A percentile compares a stretch with the other conserved stretches of the same genome.
Conservation (phyloP, 2,329 filamentous ascomycete genomes). For the Fusarium cicatricum region DNA sequence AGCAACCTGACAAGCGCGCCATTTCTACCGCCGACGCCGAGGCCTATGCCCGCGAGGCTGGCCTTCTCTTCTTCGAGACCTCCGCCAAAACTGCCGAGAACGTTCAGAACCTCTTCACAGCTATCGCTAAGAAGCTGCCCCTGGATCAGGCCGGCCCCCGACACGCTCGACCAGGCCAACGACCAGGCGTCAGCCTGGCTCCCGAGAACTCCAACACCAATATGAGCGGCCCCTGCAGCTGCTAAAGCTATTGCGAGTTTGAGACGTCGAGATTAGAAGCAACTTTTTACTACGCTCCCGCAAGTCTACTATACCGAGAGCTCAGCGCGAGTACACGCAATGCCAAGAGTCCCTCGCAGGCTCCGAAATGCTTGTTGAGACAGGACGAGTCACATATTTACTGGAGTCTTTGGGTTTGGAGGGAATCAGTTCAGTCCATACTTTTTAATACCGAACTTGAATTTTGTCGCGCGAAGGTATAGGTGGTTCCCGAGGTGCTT, state of each 20-base stretch:
- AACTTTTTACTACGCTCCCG: conserved; percentile 31
- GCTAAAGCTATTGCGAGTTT: conserved; percentile 50
- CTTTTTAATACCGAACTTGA: conserved; percentile 48
- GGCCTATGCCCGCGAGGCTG: conserved; percentile 92
- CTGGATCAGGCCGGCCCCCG: conserved; percentile 95
- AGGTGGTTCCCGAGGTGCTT: conserved; percentile 23
- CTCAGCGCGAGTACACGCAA: conserved; percentile 38
- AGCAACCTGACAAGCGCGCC: conserved; percentile 94
- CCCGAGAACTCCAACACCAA: conserved; percentile 67
- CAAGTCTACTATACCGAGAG: conserved; percentile 33
- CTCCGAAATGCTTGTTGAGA: conserved; percentile 42
- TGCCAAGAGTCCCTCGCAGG: conserved; percentile 39
- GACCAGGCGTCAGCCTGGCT: conserved; percentile 65
- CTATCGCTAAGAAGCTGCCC: conserved; percentile 96
- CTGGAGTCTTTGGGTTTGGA: conserved; percentile 53
- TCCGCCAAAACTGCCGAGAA: conserved; percentile 98
- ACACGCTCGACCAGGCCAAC: conserved; percentile 74
- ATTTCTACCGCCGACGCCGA: conserved; percentile 90
- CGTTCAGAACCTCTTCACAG: conserved; percentile 93
- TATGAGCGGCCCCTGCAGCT: conserved; percentile 63
- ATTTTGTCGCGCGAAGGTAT: conserved; percentile 40
- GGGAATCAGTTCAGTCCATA: conserved; percentile 48
- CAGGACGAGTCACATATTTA: conserved; percentile 48
- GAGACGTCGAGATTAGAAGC: conserved; percentile 31
- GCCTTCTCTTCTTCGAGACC: conserved; percentile 97